A percentile compares a stretch with the other conserved stretches of the same genome.
phyloP scores from a whole-genome alignment of 2,329 filamentous ascomycete species.

The Phoma sp. region DNA sequence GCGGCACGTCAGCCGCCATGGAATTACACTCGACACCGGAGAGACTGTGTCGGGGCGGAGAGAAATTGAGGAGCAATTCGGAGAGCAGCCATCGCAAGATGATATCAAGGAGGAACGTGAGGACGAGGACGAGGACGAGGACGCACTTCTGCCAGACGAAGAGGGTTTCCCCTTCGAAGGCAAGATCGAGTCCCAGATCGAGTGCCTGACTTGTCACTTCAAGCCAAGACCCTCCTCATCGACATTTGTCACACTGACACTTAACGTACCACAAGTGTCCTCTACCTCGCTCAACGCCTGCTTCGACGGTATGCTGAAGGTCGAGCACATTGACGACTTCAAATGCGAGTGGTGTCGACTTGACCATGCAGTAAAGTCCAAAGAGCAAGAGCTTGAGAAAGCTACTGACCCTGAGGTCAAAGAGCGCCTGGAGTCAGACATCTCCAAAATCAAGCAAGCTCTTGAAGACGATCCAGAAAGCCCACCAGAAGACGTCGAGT shows the following conservation, averaged over 20 bases:
- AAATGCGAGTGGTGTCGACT: slow-evolving; percentile 92
- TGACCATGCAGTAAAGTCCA: slow-evolving; percentile 73
- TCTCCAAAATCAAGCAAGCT: slow-evolving; percentile 70
- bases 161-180: slow-evolving; percentile 92
- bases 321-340: slow-evolving; percentile 96
- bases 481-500: slow-evolving; percentile 71
- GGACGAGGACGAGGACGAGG: slow-evolving; percentile 8
- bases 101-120: slow-evolving; percentile 42
- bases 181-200: slow-evolving; percentile 89
- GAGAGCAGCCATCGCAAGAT: slow-evolving; percentile 26
- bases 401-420: slow-evolving; percentile 45
- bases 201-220: slow-evolving; percentile 89
- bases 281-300: slow-evolving; percentile 84
- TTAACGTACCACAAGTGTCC: slow-evolving; percentile 82
- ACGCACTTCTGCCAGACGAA: slow-evolving; percentile 51
- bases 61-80: slow-evolving; percentile 38
- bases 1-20: slow-evolving; percentile 56
- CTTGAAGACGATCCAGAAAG: slow-evolving; percentile 83
- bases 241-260: slow-evolving; percentile 87
- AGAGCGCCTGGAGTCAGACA: slow-evolving; percentile 61
- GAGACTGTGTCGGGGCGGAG: slow-evolving; percentile 27
- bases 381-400: slow-evolving; percentile 65
- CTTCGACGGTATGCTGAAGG: slow-evolving; percentile 93
- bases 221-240: slow-evolving; percentile 83
- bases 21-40: slow-evolving; percentile 24